Base-by-base conservation (phyloP, 192 early-diverging fungal species). In the Endogone sp. region DNA sequence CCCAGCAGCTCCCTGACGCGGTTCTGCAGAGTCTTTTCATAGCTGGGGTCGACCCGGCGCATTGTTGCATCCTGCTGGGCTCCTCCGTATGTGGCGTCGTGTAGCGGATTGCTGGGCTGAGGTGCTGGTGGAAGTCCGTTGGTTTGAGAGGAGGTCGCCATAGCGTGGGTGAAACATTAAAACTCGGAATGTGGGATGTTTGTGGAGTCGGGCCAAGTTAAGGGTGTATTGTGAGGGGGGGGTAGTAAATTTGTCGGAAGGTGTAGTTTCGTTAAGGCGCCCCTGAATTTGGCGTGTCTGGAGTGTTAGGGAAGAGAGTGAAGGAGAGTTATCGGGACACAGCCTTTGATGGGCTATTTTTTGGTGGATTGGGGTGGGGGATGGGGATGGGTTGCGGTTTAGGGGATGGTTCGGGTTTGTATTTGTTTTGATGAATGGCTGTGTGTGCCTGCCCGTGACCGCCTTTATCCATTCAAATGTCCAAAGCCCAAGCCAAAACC, bases 31-130 rank as follows among this genome's bases (percentile, higher is more conserved):
- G 70, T 71, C 67, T 76, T 63, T 22, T 68, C 66, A 60, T 75
- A 77, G 10, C 31, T 44, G 29, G 75, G 79, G 72, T 81, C 79
- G 26, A 81, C 75, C 62, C 69, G 75, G 37, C 6, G 16, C 6
- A 49, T 0, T 49, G 37, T 49, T 49, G 1, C 0, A 49, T 49
- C 0, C 0, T 49, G 37, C 9, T 16, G 37, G 37, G 37, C 16
- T 49, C 9, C 9, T 11, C 16, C 37, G 37, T 49, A 16, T 49
- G 37, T 49, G 6, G 37, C 16, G 37, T 49, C 16, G n/a, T 49
- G 37, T 49, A 16, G 9, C 16, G 37, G 37, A 49, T 49, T 49
- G 37, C 37, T 49, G 37, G 6, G 37, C 9, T 49, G 37, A 16
- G 37, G 37, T 16, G 37, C 6, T 6, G 37, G 37, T 49, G 37